Evolutionary conservation across 2,329 filamentous ascomycete species (phyloP).

Genomic region (Colletotrichum costaricense): DNA sequence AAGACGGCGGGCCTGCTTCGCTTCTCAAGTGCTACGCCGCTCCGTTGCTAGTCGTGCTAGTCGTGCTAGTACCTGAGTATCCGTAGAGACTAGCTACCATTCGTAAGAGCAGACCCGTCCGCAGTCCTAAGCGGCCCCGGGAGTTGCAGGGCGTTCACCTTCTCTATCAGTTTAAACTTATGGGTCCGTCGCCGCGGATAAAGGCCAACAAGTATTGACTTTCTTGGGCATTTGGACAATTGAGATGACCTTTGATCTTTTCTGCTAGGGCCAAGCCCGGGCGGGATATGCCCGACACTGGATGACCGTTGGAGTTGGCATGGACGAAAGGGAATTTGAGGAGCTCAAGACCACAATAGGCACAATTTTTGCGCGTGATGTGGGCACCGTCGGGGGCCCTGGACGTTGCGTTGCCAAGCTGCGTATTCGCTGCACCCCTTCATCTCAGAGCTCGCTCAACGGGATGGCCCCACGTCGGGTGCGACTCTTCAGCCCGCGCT

Average conservation of each 20-base stretch:
- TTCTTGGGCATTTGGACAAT: neutral
- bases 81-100: too few species aligned
- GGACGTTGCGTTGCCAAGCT: neutral
- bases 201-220: constrained; percentile 1
- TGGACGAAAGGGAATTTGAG: neutral
- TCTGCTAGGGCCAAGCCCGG: neutral
- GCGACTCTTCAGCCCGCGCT: constrained; percentile 4
- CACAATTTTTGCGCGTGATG: constrained; percentile 15
- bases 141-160: neutral
- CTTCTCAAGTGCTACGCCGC: neutral
- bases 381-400: constrained; percentile 8
- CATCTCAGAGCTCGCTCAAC: constrained; percentile 6
- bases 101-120: neutral
- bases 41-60: neutral
- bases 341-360: neutral
- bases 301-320: neutral
- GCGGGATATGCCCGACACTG: neutral
- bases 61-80: too few species aligned
- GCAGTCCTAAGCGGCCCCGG: neutral
- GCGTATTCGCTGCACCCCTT: constrained; percentile 27
- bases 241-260: neutral
- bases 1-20: neutral
- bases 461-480: constrained; percentile 12
- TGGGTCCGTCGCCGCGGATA: constrained; percentile 10
- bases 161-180: constrained; percentile 21